Evolutionary conservation across 768 basidiomycete genomes (phyloP).

Genomic region (Clavulina sp.): DNA sequence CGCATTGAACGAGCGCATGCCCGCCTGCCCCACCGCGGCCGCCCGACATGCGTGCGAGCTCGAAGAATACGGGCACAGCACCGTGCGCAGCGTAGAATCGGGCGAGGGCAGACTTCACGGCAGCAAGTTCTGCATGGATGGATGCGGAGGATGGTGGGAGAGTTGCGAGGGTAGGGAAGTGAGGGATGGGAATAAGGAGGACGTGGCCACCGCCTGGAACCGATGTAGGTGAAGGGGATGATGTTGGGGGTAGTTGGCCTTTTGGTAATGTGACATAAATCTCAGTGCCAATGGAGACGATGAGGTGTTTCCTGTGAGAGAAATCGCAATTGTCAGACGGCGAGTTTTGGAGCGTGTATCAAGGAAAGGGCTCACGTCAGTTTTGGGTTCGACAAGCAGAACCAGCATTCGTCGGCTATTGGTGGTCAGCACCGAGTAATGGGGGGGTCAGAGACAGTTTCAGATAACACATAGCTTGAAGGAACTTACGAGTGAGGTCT

Average conservation of each 20-base stretch:
- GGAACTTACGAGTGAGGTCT: constrained; percentile 59
- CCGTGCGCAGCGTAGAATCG: constrained; percentile 54
- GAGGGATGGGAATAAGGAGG: constrained; percentile 82
- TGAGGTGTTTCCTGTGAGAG: constrained; percentile 67
- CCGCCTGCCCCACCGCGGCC: constrained; percentile 85
- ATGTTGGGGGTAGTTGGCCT: constrained; percentile 78
- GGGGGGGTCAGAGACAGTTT: background rate
- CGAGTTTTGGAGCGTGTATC: background rate
- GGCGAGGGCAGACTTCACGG: constrained; percentile 60
- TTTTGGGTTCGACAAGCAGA: constrained; percentile 88
- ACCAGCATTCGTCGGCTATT: constrained; percentile 98
- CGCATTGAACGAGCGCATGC: constrained; percentile 82
- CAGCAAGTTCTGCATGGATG: constrained; percentile 66
- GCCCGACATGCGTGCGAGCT: constrained; percentile 57
- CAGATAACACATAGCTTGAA: background rate
- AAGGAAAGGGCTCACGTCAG: constrained; percentile 39
- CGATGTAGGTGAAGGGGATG: constrained; percentile 16
- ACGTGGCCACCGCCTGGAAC: constrained; percentile 96
- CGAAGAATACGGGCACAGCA: constrained; percentile 60
- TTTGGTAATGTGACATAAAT: constrained; percentile 94
- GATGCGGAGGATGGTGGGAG: constrained; percentile 68
- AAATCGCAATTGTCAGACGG: constrained; percentile 3
- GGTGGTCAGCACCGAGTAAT: too few relatives aligned
- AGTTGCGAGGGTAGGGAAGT: constrained; percentile 73
- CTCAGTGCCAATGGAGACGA: constrained; percentile 83